These are phyloP conservation scores for Mortierella sp. DNA, from an alignment of 371 early-diverging fungal genomes.

Conservation along the genomic window DNA sequence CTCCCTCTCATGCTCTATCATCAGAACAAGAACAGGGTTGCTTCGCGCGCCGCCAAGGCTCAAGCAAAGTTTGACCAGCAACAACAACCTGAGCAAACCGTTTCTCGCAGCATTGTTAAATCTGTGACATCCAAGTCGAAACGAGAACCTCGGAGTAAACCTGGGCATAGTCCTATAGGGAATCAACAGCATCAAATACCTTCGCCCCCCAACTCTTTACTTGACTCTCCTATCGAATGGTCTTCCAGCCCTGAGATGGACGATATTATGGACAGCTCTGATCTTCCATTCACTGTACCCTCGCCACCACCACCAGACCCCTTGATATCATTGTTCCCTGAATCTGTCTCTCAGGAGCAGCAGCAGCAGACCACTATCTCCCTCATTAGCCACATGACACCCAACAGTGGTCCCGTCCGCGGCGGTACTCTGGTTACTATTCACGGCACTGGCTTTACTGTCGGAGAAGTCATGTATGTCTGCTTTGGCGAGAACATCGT, in stretches of 20 bases:
- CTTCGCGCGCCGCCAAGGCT: conserved; percentile 46
- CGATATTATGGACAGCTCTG: conserved; percentile 50
- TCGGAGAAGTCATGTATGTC: conserved; percentile 48
- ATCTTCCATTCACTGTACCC: conserved; percentile 44
- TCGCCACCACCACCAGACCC: conserved; percentile 54
- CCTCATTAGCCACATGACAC: conserved; percentile 48
- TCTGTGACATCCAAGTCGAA: conserved; percentile 42
- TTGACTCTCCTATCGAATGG: conserved; percentile 43
- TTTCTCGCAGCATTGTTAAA: conserved; percentile 38
- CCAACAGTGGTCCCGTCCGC: conserved; percentile 49
- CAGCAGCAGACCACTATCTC: conserved; percentile 26
- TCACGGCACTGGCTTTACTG: conserved; percentile 46
- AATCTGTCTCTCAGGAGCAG: conserved; percentile 30
- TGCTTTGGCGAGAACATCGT: conserved; percentile 53
- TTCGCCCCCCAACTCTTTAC: conserved; percentile 43
- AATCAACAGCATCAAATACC: conserved; percentile 39
- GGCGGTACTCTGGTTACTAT: conserved; percentile 53
- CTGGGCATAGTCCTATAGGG: conserved; percentile 39
- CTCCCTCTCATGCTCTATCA: conserved; percentile 56
- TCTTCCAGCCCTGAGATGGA: conserved; percentile 46
- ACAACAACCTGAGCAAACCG: conserved; percentile 17
- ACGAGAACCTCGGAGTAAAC: conserved; percentile 32
- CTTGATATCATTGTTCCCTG: conserved; percentile 52
- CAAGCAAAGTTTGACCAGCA: conserved; percentile 23
- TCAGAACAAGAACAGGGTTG: conserved; percentile 54